Evolutionary conservation across 192 early-diverging fungal species (phyloP), one percentile per base, ranked within the genome.

Genomic region (Coemansia sp.): DNA sequence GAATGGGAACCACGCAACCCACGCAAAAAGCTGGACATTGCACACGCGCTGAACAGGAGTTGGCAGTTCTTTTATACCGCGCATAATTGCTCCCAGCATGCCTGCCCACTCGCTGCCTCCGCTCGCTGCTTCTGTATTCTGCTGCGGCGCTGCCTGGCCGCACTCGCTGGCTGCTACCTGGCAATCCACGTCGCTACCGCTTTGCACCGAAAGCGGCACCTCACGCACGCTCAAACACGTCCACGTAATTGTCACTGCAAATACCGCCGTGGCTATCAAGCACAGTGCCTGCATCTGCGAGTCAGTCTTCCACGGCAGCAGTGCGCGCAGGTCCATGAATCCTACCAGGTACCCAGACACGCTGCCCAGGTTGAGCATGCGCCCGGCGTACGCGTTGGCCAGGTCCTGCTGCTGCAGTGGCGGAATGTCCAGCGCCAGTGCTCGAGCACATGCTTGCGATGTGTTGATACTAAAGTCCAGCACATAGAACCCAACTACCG

Each of bases 1-100:
- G 72, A 97, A 95, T 16, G 95, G 93, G 67, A 98, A 98, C 92
- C 95, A 95, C n/a, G 91, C 94, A 74, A 96, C 85, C 95, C 95
- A 98, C 23, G 91, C 88, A 84, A 94, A 95, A 52, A 98, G 92
- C 69, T 98, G 96, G 14, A 93, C 88, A 67, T 92, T 92, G 71
- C 92, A 97, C 17, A 98, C 83, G 50, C 85, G 77, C 61, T 92
- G 90, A 10, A 96, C 83, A 1, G 91, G 86, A 19, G 41, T 59
- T 2, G 96, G 94, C 49, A 97, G 69, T 16, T 69, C 58, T 9
- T 27, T 31, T 22, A 81, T 50, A 45, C 77, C 77, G 3, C 61
- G 63, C 38, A 62, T 12, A 27, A 80, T 74, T 1, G 58, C 54
- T 11, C 37, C 37, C 6, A 68, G 17, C 77, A 74, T 68, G 38